Evolutionary conservation across 495 filamentous ascomycete species (phyloP).

Genomic region (Neurospora sp.): DNA sequence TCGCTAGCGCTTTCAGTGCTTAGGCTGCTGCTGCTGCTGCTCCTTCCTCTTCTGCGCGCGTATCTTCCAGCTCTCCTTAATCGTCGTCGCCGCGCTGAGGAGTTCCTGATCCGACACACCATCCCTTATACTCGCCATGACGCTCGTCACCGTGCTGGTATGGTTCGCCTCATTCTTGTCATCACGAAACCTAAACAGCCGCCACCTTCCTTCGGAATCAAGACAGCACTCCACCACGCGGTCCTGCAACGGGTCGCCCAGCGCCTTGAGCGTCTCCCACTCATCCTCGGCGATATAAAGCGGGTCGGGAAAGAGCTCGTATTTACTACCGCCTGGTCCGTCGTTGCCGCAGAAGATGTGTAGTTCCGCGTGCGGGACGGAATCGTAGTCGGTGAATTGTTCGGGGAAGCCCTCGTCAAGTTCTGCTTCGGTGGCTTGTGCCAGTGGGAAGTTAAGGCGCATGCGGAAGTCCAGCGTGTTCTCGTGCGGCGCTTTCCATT

Average conservation of each 20-base stretch:
- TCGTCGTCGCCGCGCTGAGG: slow-evolving; percentile 47
- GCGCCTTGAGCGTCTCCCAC: slow-evolving; percentile 71
- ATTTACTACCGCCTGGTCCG: slow-evolving; percentile 35
- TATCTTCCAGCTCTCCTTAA: slow-evolving; percentile 65
- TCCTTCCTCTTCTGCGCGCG: slow-evolving; percentile 23
- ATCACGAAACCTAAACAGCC: slow-evolving; percentile 76
- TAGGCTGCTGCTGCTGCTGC: slow-evolving; percentile 5
- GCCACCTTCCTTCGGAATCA: slow-evolving; percentile 63
- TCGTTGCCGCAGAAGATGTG: slow-evolving; percentile 36
- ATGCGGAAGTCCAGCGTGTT: slow-evolving; percentile 91
- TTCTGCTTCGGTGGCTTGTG: slow-evolving; percentile 61
- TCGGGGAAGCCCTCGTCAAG: slow-evolving; percentile 48
- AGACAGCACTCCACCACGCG: slow-evolving; percentile 80
- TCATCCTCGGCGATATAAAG: slow-evolving; percentile 64
- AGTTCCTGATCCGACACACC: slow-evolving; percentile 48
- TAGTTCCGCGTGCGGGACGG: slow-evolving; percentile 39
- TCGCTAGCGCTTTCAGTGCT: no score
- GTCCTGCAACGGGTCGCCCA: slow-evolving; percentile 64
- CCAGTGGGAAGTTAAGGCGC: slow-evolving; percentile 59
- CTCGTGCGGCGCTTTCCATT: slow-evolving; percentile 91
- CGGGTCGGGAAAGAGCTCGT: slow-evolving; percentile 46
- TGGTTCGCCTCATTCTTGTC: slow-evolving; percentile 91
- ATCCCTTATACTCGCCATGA: slow-evolving; percentile 75
- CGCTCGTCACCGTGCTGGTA: slow-evolving; percentile 65
- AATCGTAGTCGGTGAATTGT: slow-evolving; percentile 46